Base-by-base conservation (phyloP, 2,329 filamentous ascomycete genomes). In the Clarireedia homoeocarpa region DNA sequence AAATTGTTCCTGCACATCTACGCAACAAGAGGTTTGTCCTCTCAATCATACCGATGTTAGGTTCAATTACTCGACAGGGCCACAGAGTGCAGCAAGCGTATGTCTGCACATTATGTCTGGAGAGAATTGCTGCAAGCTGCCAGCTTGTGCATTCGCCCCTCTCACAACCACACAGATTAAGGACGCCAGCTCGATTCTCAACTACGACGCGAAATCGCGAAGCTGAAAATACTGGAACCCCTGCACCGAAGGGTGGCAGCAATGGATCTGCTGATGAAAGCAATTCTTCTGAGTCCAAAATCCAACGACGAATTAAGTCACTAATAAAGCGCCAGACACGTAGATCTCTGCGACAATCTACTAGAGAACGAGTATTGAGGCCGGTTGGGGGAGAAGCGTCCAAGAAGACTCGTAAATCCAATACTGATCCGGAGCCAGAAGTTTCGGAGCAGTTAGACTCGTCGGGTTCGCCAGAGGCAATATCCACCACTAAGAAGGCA, bases 91-190 rank as follows among this genome's bases (percentile, higher is more conserved):
- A 48, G 48, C 58, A 61, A 14, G 42, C 58, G 47, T 61, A 66
- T 44, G 58, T 63, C 26, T 66, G 63, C 40, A 61, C 62, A 53
- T 59, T 58, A 59, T 65, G 63, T 53, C 49, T 63, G 42, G 59
- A 53, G 50, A 61, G 52, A 46, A 46, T 55, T 30, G 39, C 55
- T 30, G 39, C 51, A 38, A 46, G 56, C 20, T 34, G 51, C 42
- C 30, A 52, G 56, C 15, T 47, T 15, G 24, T 45, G 12, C 50
- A 23, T 23, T 30, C 47, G 24, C 49, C 24, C 55, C 49, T 47
- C 26, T 56, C 38, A 58, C 44, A 45, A 23, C 26, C 20, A 27
- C n/a, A 50, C n/a, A 27, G 30, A 40, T 47, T 52, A 24, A 45
- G 46, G 34, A 56, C 50, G 36, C 10, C 20, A 26, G 47, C 26